Base-by-base conservation (phyloP, 192 early-diverging fungal species). In the Podila epigama region DNA sequence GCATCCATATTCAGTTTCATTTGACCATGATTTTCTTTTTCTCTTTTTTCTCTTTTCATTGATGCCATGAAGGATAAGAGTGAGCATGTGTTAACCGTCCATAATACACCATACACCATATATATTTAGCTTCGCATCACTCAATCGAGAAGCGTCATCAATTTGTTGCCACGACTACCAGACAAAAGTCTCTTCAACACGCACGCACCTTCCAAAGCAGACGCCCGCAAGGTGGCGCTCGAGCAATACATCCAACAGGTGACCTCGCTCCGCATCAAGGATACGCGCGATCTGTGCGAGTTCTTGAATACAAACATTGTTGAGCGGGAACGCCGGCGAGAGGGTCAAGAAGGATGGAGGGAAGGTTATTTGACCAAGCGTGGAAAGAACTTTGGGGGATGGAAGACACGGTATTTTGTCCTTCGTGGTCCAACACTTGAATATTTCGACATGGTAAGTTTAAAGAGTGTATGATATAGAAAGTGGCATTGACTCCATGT, bases 311-410 rank as follows among this genome's bases (percentile, higher is more conserved):
- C 90, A 28, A 86, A 92, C 63, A 82, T 92, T 22, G 78, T 86
- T 0, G 86, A 86, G 80, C 84, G 68, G 32, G 82, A 73, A 20
- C 62, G 50, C 31, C 34, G 54, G 29, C 32, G 61, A 37, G 65
- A 68, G 10, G 61, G 35, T 15, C 31, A 86, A 60, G 73, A 79
- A 27, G 89, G 89, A 0, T 80, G 83, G 64, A 95, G 93, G 64
- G 93, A 95, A 79, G 96, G 96, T 11, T 94, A 91, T 63, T 81
- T 97, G 59, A 91, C 93, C 42, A 98, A 97, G 68, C 90, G 90
- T 77, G 96, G 97, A 52, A 98, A 96, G 79, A 96, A 91, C 78
- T 97, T 98, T 93, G 96, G 97, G 57, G 96, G 94, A 15, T 97
- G 96, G 96, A 98, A 98, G 81, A 85, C 92, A 31, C 88, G 95